Evolutionary conservation across 1,284 basidiomycete species (phyloP).

Genomic region (Puccinia coronata): DNA sequence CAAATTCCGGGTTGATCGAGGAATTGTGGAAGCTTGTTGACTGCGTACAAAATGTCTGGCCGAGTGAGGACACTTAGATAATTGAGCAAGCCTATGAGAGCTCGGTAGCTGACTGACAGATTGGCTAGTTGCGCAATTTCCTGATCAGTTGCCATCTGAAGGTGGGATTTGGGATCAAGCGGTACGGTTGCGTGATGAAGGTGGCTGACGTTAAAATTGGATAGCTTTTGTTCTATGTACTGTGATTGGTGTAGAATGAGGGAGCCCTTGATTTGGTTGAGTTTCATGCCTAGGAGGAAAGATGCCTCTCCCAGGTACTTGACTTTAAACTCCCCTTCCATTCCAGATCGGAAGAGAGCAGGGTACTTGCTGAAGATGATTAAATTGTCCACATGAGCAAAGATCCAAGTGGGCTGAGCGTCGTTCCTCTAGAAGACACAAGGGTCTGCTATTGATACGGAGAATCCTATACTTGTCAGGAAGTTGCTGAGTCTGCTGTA

Average conservation of each 20-base stretch:
- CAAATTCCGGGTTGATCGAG: conserved; percentile 50
- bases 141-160: no score
- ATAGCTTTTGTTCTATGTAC: background rate
- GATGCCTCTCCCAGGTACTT: background rate
- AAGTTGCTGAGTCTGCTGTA: no score
- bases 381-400: background rate
- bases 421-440: background rate
- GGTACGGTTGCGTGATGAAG: no score
- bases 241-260: background rate
- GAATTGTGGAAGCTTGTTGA: no score
- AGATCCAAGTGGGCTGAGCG: background rate
- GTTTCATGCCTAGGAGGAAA: background rate
- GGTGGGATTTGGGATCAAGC: no score
- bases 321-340: background rate
- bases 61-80: no score
- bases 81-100: no score
- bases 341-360: background rate
- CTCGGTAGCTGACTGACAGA: no score
- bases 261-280: background rate
- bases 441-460: background rate
- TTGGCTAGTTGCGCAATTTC: no score
- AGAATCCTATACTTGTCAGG: background rate
- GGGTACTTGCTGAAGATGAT: background rate
- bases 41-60: no score
- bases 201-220: background rate